Evolutionary conservation across 495 filamentous ascomycete genomes (phyloP).

Genomic region (Immersiella caudata): DNA sequence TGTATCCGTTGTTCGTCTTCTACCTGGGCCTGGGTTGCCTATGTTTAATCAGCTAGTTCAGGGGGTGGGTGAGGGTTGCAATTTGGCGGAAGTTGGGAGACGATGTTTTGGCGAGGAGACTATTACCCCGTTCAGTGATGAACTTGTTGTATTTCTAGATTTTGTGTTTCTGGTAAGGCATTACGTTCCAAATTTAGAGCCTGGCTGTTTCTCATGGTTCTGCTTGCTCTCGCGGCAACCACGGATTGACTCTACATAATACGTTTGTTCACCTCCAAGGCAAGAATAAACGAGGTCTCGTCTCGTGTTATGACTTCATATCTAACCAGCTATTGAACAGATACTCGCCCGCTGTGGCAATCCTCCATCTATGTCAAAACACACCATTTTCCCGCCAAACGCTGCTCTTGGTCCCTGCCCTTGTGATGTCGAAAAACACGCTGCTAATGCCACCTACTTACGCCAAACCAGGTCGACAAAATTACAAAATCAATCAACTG

Average conservation of each 20-base stretch:
- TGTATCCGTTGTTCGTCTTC: conserved; percentile 95
- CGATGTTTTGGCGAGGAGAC: background rate
- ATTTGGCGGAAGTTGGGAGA: background rate
- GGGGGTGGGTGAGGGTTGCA: background rate
- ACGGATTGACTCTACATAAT: too few species aligned
- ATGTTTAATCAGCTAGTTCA: conserved; percentile 84
- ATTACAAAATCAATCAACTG: background rate
- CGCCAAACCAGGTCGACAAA: background rate
- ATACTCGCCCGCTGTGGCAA: background rate
- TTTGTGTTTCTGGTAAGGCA: background rate
- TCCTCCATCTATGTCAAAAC: background rate
- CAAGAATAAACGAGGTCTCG: background rate
- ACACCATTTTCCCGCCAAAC: background rate
- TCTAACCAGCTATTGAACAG: background rate
- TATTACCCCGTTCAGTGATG: background rate
- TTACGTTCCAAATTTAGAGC: background rate
- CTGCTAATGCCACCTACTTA: background rate
- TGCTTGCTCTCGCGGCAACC: too few species aligned
- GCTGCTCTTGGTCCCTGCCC: background rate
- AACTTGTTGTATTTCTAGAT: conserved; percentile 26
- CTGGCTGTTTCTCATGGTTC: background rate
- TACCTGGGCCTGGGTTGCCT: conserved; percentile 91
- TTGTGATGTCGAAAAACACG: background rate
- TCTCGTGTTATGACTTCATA: background rate
- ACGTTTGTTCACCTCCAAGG: too few species aligned